Percentiles rank a stretch among this genome's conserved stretches.
Evolutionary conservation across 2,329 filamentous ascomycete genomes (phyloP).

Genomic region (Fusarium agapanthi): DNA sequence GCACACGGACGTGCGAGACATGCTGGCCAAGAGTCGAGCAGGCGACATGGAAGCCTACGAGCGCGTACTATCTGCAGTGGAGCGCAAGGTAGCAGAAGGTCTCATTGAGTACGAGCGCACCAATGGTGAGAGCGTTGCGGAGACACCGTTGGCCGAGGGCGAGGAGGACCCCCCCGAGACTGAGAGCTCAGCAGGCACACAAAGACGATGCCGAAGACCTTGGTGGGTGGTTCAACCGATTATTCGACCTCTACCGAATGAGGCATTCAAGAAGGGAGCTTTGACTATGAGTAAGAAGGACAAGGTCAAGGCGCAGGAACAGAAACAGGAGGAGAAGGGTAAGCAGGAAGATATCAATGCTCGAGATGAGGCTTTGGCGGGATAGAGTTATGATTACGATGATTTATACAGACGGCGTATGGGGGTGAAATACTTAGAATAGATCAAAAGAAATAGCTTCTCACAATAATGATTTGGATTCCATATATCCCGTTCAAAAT

Average conservation of each 20-base stretch:
- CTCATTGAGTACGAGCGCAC: conserved; percentile 72
- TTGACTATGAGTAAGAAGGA: conserved; percentile 75
- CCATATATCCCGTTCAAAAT: background rate
- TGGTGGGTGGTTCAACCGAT: conserved; percentile 91
- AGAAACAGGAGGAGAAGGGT: conserved; percentile 34
- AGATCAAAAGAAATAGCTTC: background rate
- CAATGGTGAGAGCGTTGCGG: conserved; percentile 58
- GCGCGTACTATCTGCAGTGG: conserved; percentile 76
- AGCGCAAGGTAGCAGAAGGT: conserved; percentile 76
- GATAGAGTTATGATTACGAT: conserved; percentile 16
- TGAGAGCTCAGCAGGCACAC: conserved; percentile 71
- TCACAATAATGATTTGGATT: background rate
- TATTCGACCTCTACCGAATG: conserved; percentile 83
- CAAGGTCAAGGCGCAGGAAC: conserved; percentile 49
- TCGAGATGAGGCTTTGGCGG: conserved; percentile 40
- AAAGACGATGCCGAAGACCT: conserved; percentile 78
- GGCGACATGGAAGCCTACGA: conserved; percentile 83
- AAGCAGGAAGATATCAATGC: conserved; percentile 39
- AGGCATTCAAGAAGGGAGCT: conserved; percentile 88
- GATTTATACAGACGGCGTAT: conserved; percentile 29
- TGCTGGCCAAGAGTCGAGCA: conserved; percentile 73
- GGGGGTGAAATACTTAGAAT: background rate
- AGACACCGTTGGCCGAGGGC: conserved; percentile 42
- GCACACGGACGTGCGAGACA: conserved; percentile 86
- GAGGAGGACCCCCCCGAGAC: conserved; percentile 53